Evolutionary conservation across 345 rosid species (phyloP).

Genomic region (Bruguiera parviflora): DNA sequence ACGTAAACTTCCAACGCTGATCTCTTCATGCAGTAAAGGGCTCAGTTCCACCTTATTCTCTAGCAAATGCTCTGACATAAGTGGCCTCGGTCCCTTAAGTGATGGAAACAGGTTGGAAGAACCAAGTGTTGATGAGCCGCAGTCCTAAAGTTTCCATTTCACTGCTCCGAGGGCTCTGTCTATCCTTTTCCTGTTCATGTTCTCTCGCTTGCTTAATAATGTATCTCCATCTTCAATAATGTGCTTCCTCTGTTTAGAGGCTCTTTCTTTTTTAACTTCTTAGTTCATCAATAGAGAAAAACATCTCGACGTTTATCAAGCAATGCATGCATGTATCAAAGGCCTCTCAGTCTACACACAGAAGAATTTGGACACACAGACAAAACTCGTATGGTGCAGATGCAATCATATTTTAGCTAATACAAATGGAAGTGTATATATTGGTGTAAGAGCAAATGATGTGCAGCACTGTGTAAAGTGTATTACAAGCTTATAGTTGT

Average conservation of each 20-base stretch:
- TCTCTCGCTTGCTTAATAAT: neutral
- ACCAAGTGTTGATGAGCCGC: slow-evolving; percentile 6
- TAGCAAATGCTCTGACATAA: slow-evolving; percentile 3
- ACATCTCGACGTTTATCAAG: neutral
- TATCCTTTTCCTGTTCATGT: neutral
- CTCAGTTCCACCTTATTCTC: slow-evolving; percentile 7
- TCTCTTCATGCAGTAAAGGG: neutral
- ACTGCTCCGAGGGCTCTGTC: neutral
- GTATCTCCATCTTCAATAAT: neutral
- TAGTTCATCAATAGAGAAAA: neutral
- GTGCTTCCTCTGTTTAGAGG: neutral
- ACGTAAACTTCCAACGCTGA: neutral
- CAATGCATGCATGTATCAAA: neutral
- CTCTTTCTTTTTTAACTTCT: neutral
- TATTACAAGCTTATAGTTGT: no score
- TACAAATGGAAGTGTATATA: neutral
- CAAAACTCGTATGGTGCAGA: neutral
- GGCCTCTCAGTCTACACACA: neutral
- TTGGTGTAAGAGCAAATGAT: no score
- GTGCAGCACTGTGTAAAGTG: no score
- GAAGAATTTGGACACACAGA: neutral
- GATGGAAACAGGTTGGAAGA: neutral
- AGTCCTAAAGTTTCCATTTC: neutral
- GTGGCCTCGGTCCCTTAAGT: neutral
- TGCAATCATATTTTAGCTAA: neutral